phyloP scores from a whole-genome alignment of 2,329 filamentous ascomycete species.

The Fusarium citri region DNA sequence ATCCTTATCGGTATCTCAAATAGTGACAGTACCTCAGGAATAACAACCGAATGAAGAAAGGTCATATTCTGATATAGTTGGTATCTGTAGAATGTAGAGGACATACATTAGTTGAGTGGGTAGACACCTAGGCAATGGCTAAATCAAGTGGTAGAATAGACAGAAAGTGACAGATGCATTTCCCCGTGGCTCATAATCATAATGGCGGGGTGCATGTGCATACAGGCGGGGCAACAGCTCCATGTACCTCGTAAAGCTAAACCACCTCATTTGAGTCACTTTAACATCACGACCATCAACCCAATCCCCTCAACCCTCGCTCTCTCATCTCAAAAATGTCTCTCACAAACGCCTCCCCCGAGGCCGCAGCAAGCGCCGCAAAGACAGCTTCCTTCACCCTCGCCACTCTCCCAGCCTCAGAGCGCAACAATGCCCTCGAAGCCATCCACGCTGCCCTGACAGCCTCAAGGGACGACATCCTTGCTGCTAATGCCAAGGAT shows the following conservation, averaged over 20 bases:
- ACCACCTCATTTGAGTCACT: conserved; percentile 29
- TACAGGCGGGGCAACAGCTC: conserved; percentile 32
- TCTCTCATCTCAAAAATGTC: conserved; percentile 71
- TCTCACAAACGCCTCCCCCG: conserved; percentile 84
- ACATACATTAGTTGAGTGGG: rapidly evolving
- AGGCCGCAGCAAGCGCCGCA: conserved; percentile 80
- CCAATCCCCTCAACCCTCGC: conserved; percentile 9
- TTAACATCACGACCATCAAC: conserved; percentile 5
- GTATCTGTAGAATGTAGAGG: not conserved
- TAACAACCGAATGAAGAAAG: rapidly evolving
- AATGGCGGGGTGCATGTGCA: conserved; percentile 43
- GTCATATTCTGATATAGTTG: not conserved
- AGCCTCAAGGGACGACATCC: conserved; percentile 76
- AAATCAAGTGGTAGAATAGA: not conserved
- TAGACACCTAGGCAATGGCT: not conserved
- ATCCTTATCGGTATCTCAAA: not conserved
- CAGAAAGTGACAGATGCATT: not conserved
- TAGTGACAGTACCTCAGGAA: not conserved
- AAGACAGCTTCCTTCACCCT: conserved; percentile 85
- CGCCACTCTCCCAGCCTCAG: conserved; percentile 78
- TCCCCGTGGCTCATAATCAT: conserved; percentile 23
- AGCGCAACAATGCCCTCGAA: conserved; percentile 86
- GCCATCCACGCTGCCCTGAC: conserved; percentile 83
- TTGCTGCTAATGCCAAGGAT: conserved; percentile 88
- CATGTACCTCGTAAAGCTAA: not conserved